Percentiles rank a stretch among this genome's conserved stretches.
Conservation (phyloP, 2,329 filamentous ascomycete genomes). For the Aspergillus novofumigatus region DNA sequence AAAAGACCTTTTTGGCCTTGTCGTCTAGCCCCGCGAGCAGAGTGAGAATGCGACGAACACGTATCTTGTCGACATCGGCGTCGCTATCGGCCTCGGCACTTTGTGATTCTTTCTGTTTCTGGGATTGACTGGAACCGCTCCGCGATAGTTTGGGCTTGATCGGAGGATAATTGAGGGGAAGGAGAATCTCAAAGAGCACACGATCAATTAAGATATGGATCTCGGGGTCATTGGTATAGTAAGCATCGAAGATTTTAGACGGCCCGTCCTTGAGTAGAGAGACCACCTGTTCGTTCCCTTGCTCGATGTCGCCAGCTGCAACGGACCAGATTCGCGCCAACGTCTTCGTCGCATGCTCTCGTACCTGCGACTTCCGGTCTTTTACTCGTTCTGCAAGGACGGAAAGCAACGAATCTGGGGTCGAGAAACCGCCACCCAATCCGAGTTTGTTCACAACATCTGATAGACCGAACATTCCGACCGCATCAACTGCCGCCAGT, state of each 20-base stretch:
- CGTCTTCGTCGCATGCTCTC: slow-evolving; percentile 80
- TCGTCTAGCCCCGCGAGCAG: slow-evolving; percentile 73
- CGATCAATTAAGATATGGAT: slow-evolving; percentile 80
- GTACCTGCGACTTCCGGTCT: slow-evolving; percentile 76
- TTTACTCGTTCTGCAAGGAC: slow-evolving; percentile 84
- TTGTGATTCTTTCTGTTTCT: slow-evolving; percentile 46
- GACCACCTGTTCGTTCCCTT: slow-evolving; percentile 71
- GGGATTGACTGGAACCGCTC: slow-evolving; percentile 50
- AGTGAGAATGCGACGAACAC: slow-evolving; percentile 78
- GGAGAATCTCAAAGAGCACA: slow-evolving; percentile 78
- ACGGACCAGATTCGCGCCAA: slow-evolving; percentile 91
- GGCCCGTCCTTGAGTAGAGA: slow-evolving; percentile 77
- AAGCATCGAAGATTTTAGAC: slow-evolving; percentile 77
- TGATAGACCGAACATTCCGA: slow-evolving; percentile 74
- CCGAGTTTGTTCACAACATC: slow-evolving; percentile 81
- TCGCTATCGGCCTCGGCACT: slow-evolving; percentile 35
- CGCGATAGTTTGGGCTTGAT: slow-evolving; percentile 52
- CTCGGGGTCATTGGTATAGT: slow-evolving; percentile 84
- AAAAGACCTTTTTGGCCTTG: slow-evolving; percentile 80
- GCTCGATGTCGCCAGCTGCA: slow-evolving; percentile 77
- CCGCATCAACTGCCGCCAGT: slow-evolving; percentile 77
- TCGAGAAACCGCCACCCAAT: slow-evolving; percentile 67
- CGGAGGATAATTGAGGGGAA: slow-evolving; percentile 85
- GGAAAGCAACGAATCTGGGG: slow-evolving; percentile 71
- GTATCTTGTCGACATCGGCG: slow-evolving; percentile 56